A percentile compares a stretch with the other conserved stretches of the same genome.
These are phyloP conservation scores for Mycena sanguinolenta DNA, from an alignment of 768 basidiomycete species.

Conservation along the genomic window DNA sequence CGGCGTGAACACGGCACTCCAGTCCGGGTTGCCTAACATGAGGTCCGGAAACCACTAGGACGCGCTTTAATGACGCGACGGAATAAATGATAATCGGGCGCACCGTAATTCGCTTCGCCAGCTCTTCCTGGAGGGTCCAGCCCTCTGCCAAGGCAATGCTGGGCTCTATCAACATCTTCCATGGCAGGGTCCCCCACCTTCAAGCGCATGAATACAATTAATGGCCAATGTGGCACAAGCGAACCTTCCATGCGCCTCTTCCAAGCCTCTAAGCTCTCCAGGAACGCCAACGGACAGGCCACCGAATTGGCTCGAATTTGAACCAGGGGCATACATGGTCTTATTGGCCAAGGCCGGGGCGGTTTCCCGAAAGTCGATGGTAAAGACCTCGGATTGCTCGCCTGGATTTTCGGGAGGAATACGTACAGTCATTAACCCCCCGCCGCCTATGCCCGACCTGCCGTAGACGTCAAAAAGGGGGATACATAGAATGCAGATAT, in stretches of 20 bases:
- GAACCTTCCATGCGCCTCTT: slow-evolving; percentile 87
- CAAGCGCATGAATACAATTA: slow-evolving; percentile 63
- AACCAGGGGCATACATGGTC: slow-evolving; percentile 79
- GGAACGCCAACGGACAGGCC: slow-evolving; percentile 93
- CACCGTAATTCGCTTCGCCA: slow-evolving; percentile 80
- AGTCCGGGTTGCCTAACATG: slow-evolving; percentile 79
- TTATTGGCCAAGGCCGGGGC: slow-evolving; percentile 80
- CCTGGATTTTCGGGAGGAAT: slow-evolving; percentile 66
- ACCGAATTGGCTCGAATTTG: slow-evolving; percentile 71
- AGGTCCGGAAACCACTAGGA: slow-evolving; percentile 60
- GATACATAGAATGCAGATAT: neutral
- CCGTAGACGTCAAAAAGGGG: slow-evolving; percentile 16
- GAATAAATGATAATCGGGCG: slow-evolving; percentile 38
- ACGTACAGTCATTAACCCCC: slow-evolving; percentile 89
- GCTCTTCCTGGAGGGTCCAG: slow-evolving; percentile 84
- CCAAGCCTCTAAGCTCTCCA: slow-evolving; percentile 89
- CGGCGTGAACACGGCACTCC: slow-evolving; percentile 88
- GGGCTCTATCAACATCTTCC: slow-evolving; percentile 84
- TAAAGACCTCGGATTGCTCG: slow-evolving; percentile 70
- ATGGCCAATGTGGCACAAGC: slow-evolving; percentile 87
- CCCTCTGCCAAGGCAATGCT: slow-evolving; percentile 80
- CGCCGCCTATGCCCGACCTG: slow-evolving; percentile 89
- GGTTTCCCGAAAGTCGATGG: slow-evolving; percentile 91
- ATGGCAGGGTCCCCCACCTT: slow-evolving; percentile 85
- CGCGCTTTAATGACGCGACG: neutral